Conservation (phyloP, 2,329 filamentous ascomycete species). For the Pseudodiploospora longispora region DNA sequence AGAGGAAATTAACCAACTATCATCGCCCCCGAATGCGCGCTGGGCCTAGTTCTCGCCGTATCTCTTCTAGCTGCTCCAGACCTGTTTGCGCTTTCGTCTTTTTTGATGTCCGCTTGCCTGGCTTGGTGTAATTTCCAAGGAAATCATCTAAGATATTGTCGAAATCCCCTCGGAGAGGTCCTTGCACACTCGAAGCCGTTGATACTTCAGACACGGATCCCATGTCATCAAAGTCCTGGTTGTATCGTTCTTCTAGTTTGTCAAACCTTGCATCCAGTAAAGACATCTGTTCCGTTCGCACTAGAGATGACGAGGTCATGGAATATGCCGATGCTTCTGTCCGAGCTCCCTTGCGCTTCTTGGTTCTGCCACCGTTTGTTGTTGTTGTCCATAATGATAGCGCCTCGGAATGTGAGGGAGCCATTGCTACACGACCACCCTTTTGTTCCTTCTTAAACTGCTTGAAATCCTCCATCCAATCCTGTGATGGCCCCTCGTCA, state of each 20-base stretch:
- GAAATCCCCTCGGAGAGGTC: slow-evolving; percentile 69
- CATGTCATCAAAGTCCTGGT: slow-evolving; percentile 41
- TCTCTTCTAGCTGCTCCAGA: slow-evolving; percentile 83
- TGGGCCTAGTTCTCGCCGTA: slow-evolving; percentile 70
- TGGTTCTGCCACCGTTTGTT: slow-evolving; percentile 69
- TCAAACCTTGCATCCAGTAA: slow-evolving; percentile 89
- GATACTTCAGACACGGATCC: slow-evolving; percentile 54
- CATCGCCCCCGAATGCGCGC: slow-evolving; percentile 47
- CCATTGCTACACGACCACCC: slow-evolving; percentile 26
- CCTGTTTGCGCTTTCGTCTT: slow-evolving; percentile 75
- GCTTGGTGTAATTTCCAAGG: slow-evolving; percentile 62
- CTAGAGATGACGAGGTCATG: slow-evolving; percentile 83
- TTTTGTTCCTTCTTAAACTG: slow-evolving; percentile 84
- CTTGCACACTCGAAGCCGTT: slow-evolving; percentile 57
- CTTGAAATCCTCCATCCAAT: slow-evolving; percentile 88
- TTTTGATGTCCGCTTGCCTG: slow-evolving; percentile 67
- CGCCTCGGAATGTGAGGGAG: slow-evolving; percentile 50
- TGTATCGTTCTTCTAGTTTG: slow-evolving; percentile 73
- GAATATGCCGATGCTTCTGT: slow-evolving; percentile 83
- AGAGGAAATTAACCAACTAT: too few relatives aligned
- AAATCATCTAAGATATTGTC: slow-evolving; percentile 91
- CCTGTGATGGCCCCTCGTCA: slow-evolving; percentile 59
- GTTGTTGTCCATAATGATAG: slow-evolving; percentile 69
- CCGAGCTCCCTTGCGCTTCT: slow-evolving; percentile 92
- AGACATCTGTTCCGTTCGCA: slow-evolving; percentile 78